These are phyloP conservation scores for Solanum pinnatisectum DNA, from an alignment of 257 asterid species.

Conservation along the genomic window DNA sequence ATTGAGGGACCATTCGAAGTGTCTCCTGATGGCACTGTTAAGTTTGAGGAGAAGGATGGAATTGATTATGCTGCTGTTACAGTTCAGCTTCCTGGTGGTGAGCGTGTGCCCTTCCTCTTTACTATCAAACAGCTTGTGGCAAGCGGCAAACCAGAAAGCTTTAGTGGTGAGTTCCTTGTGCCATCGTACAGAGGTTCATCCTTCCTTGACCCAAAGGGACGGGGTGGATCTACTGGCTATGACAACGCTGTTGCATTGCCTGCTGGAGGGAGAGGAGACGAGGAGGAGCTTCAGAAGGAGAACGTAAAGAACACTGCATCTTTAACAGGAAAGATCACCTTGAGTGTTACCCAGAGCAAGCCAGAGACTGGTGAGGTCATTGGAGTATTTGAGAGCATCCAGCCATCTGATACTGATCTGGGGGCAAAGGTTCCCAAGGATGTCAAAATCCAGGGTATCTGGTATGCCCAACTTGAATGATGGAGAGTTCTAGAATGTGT, in stretches of 20 bases:
- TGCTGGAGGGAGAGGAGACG: constrained; percentile 98
- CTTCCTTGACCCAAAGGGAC: constrained; percentile 98
- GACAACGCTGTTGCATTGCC: constrained; percentile 98
- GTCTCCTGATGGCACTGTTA: constrained; percentile 59
- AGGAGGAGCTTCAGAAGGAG: constrained; percentile 93
- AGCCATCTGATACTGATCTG: constrained; percentile 96
- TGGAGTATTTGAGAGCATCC: constrained; percentile 92
- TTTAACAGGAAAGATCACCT: constrained; percentile 65
- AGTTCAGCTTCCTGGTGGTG: constrained; percentile 98
- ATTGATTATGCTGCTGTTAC: constrained; percentile 98
- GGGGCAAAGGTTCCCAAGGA: constrained; percentile 95
- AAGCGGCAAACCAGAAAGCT: constrained; percentile 67
- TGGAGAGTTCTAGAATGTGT: constrained; percentile 14
- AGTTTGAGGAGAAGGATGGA: constrained; percentile 94
- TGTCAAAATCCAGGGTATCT: constrained; percentile 83
- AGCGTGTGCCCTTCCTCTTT: constrained; percentile 94
- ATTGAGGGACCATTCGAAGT: constrained; percentile 99
- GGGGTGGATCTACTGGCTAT: constrained; percentile 97
- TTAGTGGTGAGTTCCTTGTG: constrained; percentile 69
- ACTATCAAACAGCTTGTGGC: constrained; percentile 89
- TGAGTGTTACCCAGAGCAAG: constrained; percentile 76
- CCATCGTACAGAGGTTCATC: constrained; percentile 98
- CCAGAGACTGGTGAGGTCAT: constrained; percentile 95
- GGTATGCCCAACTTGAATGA: constrained; percentile 95
- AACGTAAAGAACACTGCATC: constrained; percentile 68